Conservation (phyloP, 1,139 yeast genomes). For the Entelexis sorbosivorans region DNA sequence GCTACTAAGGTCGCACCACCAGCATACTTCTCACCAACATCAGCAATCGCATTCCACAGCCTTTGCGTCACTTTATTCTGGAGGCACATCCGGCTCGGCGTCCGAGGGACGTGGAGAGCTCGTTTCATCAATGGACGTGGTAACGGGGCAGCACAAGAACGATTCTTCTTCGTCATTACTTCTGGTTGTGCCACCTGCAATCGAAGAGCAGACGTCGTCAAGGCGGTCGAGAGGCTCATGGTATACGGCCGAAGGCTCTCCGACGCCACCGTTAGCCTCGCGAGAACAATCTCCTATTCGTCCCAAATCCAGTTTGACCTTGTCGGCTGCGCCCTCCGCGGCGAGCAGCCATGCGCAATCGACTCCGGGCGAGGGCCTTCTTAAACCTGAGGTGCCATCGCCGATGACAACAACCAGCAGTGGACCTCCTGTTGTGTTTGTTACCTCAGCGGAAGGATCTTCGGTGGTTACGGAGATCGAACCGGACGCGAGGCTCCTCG, state of each 20-base stretch:
- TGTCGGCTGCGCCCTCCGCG: not conserved
- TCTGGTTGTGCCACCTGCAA: conserved; percentile 7
- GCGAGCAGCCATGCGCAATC: not conserved
- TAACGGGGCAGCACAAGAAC: conserved; percentile 6
- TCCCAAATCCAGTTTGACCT: not conserved
- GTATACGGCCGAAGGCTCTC: not conserved
- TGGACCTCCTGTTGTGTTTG: not conserved
- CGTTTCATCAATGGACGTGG: not conserved
- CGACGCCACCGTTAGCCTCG: not conserved
- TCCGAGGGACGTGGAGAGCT: not conserved
- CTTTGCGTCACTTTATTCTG: not conserved
- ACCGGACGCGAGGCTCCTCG: conserved; percentile 36
- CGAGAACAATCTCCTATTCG: not conserved
- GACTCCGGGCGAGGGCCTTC: not conserved
- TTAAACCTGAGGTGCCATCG: not conserved
- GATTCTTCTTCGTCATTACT: conserved; percentile 12
- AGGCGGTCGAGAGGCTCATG: not conserved
- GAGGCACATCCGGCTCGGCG: not conserved
- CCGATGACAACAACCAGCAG: not conserved
- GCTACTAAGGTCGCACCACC: conserved; percentile 7
- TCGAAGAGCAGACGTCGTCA: not conserved
- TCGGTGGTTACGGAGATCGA: not conserved
- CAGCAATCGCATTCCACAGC: conserved; percentile 5
- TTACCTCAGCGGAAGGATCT: conserved; percentile 1
- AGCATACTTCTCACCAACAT: not conserved